These are phyloP conservation scores for Cotoneaster glaucophyllus DNA, from an alignment of 306 rosid genomes.

Conservation along the genomic window DNA sequence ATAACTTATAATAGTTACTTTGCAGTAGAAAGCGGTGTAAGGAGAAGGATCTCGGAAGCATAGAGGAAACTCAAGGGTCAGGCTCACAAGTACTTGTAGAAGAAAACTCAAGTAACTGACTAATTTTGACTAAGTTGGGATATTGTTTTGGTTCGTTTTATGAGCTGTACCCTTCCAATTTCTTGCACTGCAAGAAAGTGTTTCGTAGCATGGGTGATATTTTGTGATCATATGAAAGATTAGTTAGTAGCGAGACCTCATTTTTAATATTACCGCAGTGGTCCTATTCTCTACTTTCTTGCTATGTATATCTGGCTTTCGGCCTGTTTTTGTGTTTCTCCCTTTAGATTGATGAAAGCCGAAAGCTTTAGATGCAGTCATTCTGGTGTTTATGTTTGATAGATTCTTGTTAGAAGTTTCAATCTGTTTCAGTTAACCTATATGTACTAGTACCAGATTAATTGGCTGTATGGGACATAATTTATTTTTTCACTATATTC, in stretches of 20 bases:
- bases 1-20: neutral
- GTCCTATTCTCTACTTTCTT: neutral
- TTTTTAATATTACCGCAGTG: neutral
- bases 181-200: neutral
- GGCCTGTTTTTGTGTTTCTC: neutral
- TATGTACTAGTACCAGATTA: no score
- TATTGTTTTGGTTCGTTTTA: neutral
- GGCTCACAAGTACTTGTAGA: neutral
- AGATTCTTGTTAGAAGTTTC: no score
- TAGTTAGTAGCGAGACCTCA: neutral
- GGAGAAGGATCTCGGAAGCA: neutral
- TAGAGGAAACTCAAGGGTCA: neutral
- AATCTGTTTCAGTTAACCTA: no score
- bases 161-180: neutral
- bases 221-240: neutral
- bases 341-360: neutral
- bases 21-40: constrained; percentile 4
- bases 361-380: no score
- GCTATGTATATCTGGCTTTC: neutral
- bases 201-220: neutral
- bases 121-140: neutral
- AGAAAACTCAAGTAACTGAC: neutral
- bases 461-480: no score
- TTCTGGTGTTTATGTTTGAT: neutral
- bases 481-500: no score